Conservation (phyloP, 208 protist genomes). For the Angomonas deanei region DNA sequence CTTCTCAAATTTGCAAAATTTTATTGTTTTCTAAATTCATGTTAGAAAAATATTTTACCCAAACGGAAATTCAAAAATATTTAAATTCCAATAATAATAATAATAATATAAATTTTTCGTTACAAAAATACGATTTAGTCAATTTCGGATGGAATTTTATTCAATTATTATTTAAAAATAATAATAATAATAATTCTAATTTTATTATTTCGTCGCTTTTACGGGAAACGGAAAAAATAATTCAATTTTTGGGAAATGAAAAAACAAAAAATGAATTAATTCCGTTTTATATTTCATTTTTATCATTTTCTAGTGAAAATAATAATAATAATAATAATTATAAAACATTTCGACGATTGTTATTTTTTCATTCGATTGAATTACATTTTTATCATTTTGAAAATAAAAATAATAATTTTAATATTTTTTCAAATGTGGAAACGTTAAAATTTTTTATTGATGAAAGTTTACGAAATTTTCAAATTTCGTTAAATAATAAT, state of each 20-base stretch:
- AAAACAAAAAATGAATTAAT: constrained; percentile 1
- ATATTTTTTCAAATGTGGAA: background rate
- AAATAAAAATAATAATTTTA: constrained; percentile 1
- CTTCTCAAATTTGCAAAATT: background rate
- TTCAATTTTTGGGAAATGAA: background rate
- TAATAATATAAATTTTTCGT: background rate
- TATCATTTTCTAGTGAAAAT: background rate
- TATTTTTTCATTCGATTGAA: background rate
- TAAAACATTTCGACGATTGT: background rate
- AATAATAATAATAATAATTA: constrained; percentile 1
- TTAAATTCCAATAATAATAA: background rate
- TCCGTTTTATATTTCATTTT: background rate
- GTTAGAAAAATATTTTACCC: background rate
- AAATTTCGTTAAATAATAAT: background rate
- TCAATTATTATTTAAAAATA: background rate
- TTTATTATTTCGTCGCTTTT: background rate
- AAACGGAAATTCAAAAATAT: background rate
- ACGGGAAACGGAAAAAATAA: background rate
- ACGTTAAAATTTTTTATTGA: constrained; percentile 1
- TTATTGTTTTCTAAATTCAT: background rate
- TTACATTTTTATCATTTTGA: background rate
- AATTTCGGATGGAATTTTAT: background rate
- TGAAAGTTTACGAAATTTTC: background rate
- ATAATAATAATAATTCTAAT: background rate
- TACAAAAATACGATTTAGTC: background rate